phyloP scores from a whole-genome alignment of 1,139 yeast species.

The Geotrichum macrosporum region DNA sequence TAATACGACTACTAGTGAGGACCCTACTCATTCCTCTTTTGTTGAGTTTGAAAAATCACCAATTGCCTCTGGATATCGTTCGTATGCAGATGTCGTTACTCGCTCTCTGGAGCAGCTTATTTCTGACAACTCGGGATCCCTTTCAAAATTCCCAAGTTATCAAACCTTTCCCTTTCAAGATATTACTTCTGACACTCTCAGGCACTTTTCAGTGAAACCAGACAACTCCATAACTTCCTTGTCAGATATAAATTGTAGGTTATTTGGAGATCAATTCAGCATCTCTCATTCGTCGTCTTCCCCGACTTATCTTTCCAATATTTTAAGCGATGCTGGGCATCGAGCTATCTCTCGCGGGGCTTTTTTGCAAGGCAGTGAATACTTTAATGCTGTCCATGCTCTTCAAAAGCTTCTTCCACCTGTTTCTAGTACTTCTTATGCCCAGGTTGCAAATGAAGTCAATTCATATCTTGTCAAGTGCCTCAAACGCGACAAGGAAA shows the following conservation, averaged over 20 bases:
- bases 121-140: conserved; percentile 13
- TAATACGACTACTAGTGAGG: conserved; percentile 3
- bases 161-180: too few species aligned
- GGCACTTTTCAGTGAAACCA: neutral
- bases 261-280: too few species aligned
- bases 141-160: neutral
- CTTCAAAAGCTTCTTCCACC: conserved; percentile 27
- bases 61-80: conserved; percentile 11
- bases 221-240: neutral
- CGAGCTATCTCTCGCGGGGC: conserved; percentile 27
- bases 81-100: conserved; percentile 16
- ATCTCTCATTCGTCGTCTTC: conserved; percentile 9
- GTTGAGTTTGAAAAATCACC: conserved; percentile 18
- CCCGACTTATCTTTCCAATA: conserved; percentile 22
- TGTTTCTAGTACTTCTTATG: conserved; percentile 23
- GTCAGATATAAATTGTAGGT: too few species aligned
- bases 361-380: conserved; percentile 30
- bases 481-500: conserved; percentile 26
- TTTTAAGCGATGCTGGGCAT: conserved; percentile 27
- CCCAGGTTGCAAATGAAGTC: conserved; percentile 25
- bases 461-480: conserved; percentile 26
- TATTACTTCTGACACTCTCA: neutral
- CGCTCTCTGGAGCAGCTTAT: conserved; percentile 14
- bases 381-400: conserved; percentile 27
- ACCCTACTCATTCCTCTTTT: neutral